Percentiles rank a stretch among this genome's conserved stretches.
Evolutionary conservation across 176 grass and related monocot species (phyloP).

Genomic region (Aegilops longissima): DNA sequence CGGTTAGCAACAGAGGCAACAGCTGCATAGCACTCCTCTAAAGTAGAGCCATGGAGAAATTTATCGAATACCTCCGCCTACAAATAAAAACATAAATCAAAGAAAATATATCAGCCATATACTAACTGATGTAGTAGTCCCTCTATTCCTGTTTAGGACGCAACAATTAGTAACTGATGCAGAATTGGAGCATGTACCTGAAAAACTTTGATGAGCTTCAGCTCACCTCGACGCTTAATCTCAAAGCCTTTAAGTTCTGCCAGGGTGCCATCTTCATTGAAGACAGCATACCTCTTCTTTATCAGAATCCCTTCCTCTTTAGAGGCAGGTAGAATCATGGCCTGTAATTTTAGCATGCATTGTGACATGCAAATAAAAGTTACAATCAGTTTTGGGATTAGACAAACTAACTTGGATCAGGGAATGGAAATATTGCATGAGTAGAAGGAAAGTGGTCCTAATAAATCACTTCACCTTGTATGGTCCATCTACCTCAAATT

Average conservation of each 20-base stretch:
- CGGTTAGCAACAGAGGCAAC: slow-evolving; percentile 95
- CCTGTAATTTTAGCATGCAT: slow-evolving; percentile 43
- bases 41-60: slow-evolving; percentile 95
- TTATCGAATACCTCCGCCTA: slow-evolving; percentile 98
- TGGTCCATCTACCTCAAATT: slow-evolving; percentile 97
- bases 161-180: slow-evolving; percentile 12
- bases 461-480: slow-evolving; percentile 72
- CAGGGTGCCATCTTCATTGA: slow-evolving; percentile 97
- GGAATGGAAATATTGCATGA: slow-evolving; percentile 8
- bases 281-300: slow-evolving; percentile 99
- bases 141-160: neutral
- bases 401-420: slow-evolving; percentile 2
- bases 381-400: neutral
- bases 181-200: slow-evolving; percentile 66
- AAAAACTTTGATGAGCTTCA: slow-evolving; percentile 99
- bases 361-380: slow-evolving; percentile 30
- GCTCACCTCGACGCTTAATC: slow-evolving; percentile 97
- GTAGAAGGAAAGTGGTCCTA: neutral
- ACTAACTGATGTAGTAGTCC: slow-evolving; percentile 8
- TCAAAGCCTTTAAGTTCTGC: slow-evolving; percentile 99
- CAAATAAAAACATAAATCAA: slow-evolving; percentile 32
- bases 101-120: slow-evolving; percentile 11
- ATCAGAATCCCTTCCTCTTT: slow-evolving; percentile 97
- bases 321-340: slow-evolving; percentile 96
- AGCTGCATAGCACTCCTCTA: slow-evolving; percentile 96